Evolutionary conservation across 1,284 basidiomycete species (phyloP).

Genomic region (Puccinia polysora): DNA sequence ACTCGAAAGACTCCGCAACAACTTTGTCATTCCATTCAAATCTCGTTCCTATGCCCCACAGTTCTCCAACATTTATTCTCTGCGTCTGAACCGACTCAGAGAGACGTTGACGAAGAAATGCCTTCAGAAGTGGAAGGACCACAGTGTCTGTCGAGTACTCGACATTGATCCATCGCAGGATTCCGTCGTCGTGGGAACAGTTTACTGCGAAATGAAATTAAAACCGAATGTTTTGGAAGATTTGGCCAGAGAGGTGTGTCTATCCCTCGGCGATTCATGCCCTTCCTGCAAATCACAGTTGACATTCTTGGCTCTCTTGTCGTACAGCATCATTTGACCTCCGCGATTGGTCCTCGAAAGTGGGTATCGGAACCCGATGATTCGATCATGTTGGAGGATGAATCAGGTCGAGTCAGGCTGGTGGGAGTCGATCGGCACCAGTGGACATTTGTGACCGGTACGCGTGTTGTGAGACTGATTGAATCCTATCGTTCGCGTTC

Average conservation of each 20-base stretch:
- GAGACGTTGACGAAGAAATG: neutral
- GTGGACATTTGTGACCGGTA: conserved; percentile 26
- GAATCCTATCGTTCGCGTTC: neutral
- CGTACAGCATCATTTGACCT: conserved; percentile 29
- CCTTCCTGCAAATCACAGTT: neutral
- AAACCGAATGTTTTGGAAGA: conserved; percentile 39
- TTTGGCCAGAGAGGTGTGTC: conserved; percentile 17
- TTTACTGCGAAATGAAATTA: conserved; percentile 35
- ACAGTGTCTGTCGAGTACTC: conserved; percentile 3
- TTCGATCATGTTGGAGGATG: conserved; percentile 38
- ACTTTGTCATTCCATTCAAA: conserved; percentile 19
- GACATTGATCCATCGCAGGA: conserved; percentile 2
- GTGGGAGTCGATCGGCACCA: conserved; percentile 3
- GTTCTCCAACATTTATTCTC: conserved; percentile 34
- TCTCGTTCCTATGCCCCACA: conserved; percentile 10
- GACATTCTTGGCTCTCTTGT: neutral
- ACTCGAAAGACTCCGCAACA: neutral
- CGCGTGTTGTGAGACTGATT: neutral
- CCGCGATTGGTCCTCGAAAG: conserved; percentile 12
- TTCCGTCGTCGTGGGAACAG: conserved; percentile 19
- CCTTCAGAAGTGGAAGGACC: neutral
- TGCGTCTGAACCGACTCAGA: neutral
- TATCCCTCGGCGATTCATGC: neutral
- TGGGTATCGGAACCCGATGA: conserved; percentile 17
- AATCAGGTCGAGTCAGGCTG: conserved; percentile 25